Evolutionary conservation across 2,329 filamentous ascomycete genomes (phyloP).

Genomic region (Fusarium tanahbumbuense): DNA sequence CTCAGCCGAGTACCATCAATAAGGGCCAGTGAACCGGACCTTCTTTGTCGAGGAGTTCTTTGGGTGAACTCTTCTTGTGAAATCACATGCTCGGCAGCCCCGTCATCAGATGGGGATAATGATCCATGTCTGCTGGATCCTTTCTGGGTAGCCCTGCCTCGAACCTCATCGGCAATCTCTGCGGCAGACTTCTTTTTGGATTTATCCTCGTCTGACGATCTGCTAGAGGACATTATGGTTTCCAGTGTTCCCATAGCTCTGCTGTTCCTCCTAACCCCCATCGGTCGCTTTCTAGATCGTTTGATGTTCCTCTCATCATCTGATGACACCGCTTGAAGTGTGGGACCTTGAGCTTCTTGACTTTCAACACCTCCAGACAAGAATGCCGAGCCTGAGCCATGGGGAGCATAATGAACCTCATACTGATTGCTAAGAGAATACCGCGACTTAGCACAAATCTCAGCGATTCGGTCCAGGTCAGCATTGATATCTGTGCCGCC

Average conservation of each 20-base stretch:
- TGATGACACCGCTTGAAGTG: constrained; percentile 67
- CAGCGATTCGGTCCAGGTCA: constrained; percentile 73
- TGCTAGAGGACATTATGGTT: constrained; percentile 74
- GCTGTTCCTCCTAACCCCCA: constrained; percentile 59
- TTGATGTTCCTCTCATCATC: constrained; percentile 64
- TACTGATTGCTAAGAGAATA: constrained; percentile 76
- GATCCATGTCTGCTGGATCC: constrained; percentile 48
- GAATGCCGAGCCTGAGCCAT: constrained; percentile 67
- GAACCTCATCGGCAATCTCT: constrained; percentile 66
- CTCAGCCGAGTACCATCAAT: constrained; percentile 53
- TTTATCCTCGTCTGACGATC: constrained; percentile 72
- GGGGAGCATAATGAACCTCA: constrained; percentile 72
- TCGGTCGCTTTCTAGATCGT: constrained; percentile 56
- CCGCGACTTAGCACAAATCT: constrained; percentile 73
- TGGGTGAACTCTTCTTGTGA: constrained; percentile 29
- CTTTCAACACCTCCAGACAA: constrained; percentile 48
- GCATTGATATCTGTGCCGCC: constrained; percentile 62
- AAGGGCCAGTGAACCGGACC: constrained; percentile 52
- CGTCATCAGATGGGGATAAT: constrained; percentile 48
- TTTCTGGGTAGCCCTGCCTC: constrained; percentile 60
- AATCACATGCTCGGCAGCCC: constrained; percentile 45
- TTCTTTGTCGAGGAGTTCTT: constrained; percentile 42
- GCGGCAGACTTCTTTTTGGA: constrained; percentile 69
- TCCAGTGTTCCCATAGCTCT: constrained; percentile 71
- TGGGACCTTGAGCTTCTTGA: constrained; percentile 59